Conservation (phyloP, 2,329 filamentous ascomycete species). For the Capronia americana region DNA sequence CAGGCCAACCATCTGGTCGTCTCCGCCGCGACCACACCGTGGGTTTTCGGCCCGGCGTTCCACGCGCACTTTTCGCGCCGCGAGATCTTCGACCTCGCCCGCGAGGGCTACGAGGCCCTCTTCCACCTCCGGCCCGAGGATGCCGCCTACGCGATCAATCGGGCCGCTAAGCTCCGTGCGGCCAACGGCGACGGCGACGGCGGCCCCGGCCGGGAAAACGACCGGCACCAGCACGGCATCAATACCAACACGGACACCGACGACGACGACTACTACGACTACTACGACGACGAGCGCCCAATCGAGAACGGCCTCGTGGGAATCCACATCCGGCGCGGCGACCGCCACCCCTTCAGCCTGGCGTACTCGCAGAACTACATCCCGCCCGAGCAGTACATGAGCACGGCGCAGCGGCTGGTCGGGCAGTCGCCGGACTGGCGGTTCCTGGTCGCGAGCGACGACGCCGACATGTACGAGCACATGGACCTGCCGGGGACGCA, state of each 20-base stretch:
- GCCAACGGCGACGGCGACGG: constrained; percentile 1
- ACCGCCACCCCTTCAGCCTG: constrained; percentile 76
- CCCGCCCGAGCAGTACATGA: constrained; percentile 71
- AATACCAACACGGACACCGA: constrained; percentile 31
- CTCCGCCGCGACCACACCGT: constrained; percentile 69
- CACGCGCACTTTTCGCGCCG: constrained; percentile 62
- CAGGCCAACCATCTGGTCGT: constrained; percentile 76
- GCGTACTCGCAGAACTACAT: constrained; percentile 81
- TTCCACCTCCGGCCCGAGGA: constrained; percentile 74
- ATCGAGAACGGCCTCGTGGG: constrained; percentile 66
- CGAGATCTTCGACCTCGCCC: constrained; percentile 71
- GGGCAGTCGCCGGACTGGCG: constrained; percentile 31
- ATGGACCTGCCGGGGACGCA: constrained; percentile 46
- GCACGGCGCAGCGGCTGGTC: constrained; percentile 61
- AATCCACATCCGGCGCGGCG: constrained; percentile 80
- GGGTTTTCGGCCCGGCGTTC: constrained; percentile 68
- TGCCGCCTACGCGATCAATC: constrained; percentile 66
- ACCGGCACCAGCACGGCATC: constrained; percentile 41
- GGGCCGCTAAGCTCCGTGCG: constrained; percentile 62
- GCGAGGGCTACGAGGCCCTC: constrained; percentile 73
- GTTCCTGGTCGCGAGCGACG: constrained; percentile 75
- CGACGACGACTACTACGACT: neutral
- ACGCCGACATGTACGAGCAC: constrained; percentile 72
- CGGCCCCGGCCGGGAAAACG: neutral
- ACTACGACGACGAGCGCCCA: neutral